Evolutionary conservation across 202 grass and related monocot species (phyloP).

Genomic region (Carex arenaria): DNA sequence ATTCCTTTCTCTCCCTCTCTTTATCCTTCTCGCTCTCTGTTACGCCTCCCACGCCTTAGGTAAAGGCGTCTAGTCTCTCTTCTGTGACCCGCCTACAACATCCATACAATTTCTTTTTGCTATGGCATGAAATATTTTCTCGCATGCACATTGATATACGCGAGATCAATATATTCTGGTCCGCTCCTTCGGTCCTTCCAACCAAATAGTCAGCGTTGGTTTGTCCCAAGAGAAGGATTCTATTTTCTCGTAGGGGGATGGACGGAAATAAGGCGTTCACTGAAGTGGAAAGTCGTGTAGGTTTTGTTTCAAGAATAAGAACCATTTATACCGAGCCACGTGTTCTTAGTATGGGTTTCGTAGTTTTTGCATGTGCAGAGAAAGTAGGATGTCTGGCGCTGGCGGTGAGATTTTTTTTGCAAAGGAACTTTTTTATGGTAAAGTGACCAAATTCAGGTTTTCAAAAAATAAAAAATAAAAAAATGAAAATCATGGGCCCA

Average conservation of each 20-base stretch:
- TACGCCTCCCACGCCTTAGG: slow-evolving; percentile 12
- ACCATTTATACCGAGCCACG: neutral
- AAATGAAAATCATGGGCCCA: neutral
- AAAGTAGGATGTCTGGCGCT: neutral
- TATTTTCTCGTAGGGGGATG: neutral
- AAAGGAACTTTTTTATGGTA: neutral
- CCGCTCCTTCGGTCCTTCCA: slow-evolving; percentile 5
- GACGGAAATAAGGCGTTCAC: neutral
- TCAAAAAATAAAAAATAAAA: neutral
- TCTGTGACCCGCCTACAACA: neutral
- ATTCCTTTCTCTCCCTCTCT: neutral
- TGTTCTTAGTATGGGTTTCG: neutral
- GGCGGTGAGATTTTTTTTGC: slow-evolving; percentile 1
- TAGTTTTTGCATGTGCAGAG: neutral
- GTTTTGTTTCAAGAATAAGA: neutral
- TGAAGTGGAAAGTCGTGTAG: neutral
- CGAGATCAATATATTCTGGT: neutral
- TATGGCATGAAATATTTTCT: neutral
- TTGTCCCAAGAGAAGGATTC: neutral
- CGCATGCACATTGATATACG: neutral
- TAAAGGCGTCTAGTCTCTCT: neutral
- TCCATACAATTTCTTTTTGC: slow-evolving; percentile 10
- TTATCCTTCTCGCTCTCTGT: neutral
- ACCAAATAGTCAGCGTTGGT: neutral
- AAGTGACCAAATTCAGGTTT: neutral